Evolutionary conservation across 106 monocot species (phyloP), one percentile per base, ranked within the genome.

Genomic region (Agapanthus africanus): DNA sequence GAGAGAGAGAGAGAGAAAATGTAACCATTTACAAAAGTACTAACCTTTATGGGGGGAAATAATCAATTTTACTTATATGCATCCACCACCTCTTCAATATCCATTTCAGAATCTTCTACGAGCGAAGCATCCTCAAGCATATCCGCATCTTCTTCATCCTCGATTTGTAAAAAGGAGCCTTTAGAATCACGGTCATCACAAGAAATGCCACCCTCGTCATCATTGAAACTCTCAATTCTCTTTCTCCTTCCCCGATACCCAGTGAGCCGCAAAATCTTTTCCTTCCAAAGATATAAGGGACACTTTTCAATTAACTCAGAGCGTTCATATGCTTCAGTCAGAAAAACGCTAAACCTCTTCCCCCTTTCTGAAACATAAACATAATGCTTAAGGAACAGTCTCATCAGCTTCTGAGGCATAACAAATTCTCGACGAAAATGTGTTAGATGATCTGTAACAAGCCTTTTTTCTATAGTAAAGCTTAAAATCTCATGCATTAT

Each of bases 331-430:
- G 95, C 86, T 78, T 87, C 88, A 0, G 75, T 97, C 63, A 97
- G 73, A 63, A 89, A 91, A 3, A 89, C 91, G 61, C 84, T 86
- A 54, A 84, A 70, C 38, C 86, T 46, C 68, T 91, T 97, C 19
- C 91, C 88, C 71, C 91, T 84, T 72, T 91, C 91, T 54, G 91
- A 97, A 57, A 89, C 88, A 76, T 97, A 91, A 14, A 81, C 95
- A 67, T 74, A 85, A 51, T 95, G 88, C 73, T 88, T 95, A 79
- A 95, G 66, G 11, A 95, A 80, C 61, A 95, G 71, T 76, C 95
- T 83, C 95, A 91, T 95, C 66, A 95, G 62, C 52, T 91, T 97
- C 63, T 97, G 95, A 5, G 91, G 91, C 95, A 97, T 91, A 46
- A 80, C 72, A 79, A 91, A 87, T 66, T 97, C 88, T 15, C 60